Conservation (phyloP, 2,329 filamentous ascomycete species). For the Lasiodiplodia theobromae region DNA sequence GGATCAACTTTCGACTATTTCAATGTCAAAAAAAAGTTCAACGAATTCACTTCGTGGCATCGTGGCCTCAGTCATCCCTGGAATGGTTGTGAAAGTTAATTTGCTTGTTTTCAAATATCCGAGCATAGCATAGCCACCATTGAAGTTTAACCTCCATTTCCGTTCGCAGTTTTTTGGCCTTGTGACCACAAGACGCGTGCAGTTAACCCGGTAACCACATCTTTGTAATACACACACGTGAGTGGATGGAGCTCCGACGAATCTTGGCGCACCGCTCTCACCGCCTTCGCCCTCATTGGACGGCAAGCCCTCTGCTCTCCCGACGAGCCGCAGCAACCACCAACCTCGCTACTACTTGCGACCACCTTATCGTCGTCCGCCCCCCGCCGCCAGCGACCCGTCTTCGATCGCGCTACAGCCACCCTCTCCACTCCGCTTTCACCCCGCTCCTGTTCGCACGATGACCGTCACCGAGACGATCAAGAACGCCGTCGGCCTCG, state of each 20-base stretch:
- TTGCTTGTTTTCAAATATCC: background rate
- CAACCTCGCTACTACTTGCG: background rate
- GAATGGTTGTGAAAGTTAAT: background rate
- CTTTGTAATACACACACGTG: background rate
- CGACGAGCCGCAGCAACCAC: slow-evolving; percentile 17
- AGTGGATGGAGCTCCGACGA: background rate
- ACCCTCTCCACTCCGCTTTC: background rate
- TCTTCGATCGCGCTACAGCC: background rate
- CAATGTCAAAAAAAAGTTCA: slow-evolving; percentile 14
- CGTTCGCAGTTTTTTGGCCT: background rate
- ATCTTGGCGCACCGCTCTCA: background rate
- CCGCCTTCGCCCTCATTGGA: background rate
- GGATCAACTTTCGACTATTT: slow-evolving; percentile 15
- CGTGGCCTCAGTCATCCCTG: background rate
- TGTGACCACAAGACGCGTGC: background rate
- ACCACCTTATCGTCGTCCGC: background rate
- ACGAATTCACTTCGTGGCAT: background rate
- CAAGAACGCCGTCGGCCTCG: slow-evolving; percentile 57
- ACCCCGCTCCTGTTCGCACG: background rate
- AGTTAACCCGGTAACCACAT: background rate
- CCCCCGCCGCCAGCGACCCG: background rate
- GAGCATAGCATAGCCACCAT: background rate
- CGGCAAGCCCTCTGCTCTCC: background rate
- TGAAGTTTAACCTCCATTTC: too few relatives aligned
- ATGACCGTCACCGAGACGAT: slow-evolving; percentile 55